Conservation (phyloP, 306 rosid genomes). For the Abrus precatorius region DNA sequence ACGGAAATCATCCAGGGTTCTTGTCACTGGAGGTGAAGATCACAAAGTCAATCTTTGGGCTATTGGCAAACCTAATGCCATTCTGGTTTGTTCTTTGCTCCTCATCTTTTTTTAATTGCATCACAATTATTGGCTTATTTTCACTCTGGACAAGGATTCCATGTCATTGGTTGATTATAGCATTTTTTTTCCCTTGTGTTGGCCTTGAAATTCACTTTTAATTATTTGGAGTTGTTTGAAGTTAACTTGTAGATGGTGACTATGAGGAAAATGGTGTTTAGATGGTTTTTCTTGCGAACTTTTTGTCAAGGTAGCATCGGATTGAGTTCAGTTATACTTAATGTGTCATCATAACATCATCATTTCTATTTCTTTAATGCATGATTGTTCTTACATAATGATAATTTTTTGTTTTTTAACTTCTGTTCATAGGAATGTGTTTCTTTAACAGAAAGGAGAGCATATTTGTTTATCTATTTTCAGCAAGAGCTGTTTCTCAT, state of each 20-base stretch:
- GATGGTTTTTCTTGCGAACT: constrained; percentile 29
- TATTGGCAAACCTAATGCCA: constrained; percentile 97
- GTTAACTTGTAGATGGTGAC: constrained; percentile 13
- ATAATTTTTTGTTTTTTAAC: not conserved
- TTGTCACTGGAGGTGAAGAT: constrained; percentile 99
- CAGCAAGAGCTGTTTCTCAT: constrained; percentile 50
- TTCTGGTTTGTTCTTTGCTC: constrained; percentile 70
- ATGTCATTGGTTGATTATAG: not conserved
- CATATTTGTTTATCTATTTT: constrained; percentile 25
- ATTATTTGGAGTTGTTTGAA: constrained; percentile 27
- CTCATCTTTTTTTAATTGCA: not conserved
- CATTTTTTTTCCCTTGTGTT: constrained; percentile 12
- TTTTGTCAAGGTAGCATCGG: constrained; percentile 14
- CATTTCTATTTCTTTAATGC: not conserved
- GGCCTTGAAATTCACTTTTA: not conserved
- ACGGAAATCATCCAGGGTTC: constrained; percentile 89
- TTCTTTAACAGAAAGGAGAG: constrained; percentile 8
- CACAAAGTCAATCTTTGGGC: constrained; percentile 99
- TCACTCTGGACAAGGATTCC: not conserved
- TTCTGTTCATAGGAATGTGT: not conserved
- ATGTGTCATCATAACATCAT: not conserved
- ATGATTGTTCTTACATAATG: not conserved
- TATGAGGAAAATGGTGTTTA: not conserved
- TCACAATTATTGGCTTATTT: constrained; percentile 1
- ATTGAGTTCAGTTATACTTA: constrained; percentile 6